A percentile compares a stretch with the other conserved stretches of the same genome.
These are phyloP conservation scores for Citrus sinensis DNA, from an alignment of 345 rosid genomes.

Conservation along the genomic window DVS_A1.0 CM039166.1:20781501-20782000, in stretches of 20 bases:
- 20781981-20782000: slow-evolving; percentile 52
- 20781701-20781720: slow-evolving; percentile 28
- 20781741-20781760: slow-evolving; percentile 50
- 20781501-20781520: background rate
- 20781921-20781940: slow-evolving; percentile 55
- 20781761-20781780: slow-evolving; percentile 52
- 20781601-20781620: no score
- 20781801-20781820: slow-evolving; percentile 57
- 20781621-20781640: no score
- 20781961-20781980: slow-evolving; percentile 56
- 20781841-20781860: slow-evolving; percentile 40
- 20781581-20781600: background rate
- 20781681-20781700: slow-evolving; percentile 33
- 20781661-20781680: no score
- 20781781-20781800: slow-evolving; percentile 42
- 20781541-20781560: no score
- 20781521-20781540: background rate
- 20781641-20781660: no score
- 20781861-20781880: slow-evolving; percentile 40
- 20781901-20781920: slow-evolving; percentile 63
- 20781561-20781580: background rate
- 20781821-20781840: slow-evolving; percentile 49
- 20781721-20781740: slow-evolving; percentile 41
- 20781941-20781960: slow-evolving; percentile 35
- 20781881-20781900: slow-evolving; percentile 43